Conservation (phyloP, 2,329 filamentous ascomycete genomes). For the Fusarium nelsonii region DNA sequence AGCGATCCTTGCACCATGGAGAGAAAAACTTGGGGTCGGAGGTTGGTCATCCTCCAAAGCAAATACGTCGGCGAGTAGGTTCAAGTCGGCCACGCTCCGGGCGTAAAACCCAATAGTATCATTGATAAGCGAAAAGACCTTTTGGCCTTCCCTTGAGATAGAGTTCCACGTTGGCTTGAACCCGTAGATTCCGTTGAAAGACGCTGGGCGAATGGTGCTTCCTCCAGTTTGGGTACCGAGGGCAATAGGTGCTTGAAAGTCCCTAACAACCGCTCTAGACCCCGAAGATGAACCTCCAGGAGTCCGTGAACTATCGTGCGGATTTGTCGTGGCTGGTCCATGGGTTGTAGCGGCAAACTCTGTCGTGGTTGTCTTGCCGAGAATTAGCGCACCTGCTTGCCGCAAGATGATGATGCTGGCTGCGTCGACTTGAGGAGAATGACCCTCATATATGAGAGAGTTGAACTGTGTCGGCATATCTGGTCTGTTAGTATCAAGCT, state of each 20-base stretch:
- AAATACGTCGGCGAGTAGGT: conserved; percentile 66
- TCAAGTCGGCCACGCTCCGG: conserved; percentile 66
- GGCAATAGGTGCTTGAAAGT: conserved; percentile 68
- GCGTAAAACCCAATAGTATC: conserved; percentile 70
- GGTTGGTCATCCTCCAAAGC: conserved; percentile 63
- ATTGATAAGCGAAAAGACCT: conserved; percentile 51
- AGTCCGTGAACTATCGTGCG: conserved; percentile 71
- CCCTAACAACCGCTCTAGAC: conserved; percentile 72
- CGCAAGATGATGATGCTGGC: conserved; percentile 65
- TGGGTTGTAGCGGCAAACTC: conserved; percentile 67
- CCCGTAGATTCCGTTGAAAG: conserved; percentile 66
- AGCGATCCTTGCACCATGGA: conserved; percentile 63
- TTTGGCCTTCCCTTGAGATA: conserved; percentile 24
- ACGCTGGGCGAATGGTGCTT: conserved; percentile 69
- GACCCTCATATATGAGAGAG: conserved; percentile 64
- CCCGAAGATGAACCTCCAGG: conserved; percentile 75
- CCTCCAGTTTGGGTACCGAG: conserved; percentile 74
- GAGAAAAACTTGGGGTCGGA: conserved; percentile 34
- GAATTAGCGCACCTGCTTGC: conserved; percentile 65
- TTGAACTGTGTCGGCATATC: conserved; percentile 68
- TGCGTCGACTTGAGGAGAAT: conserved; percentile 62
- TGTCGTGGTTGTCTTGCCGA: conserved; percentile 55
- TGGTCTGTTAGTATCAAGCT: not conserved
- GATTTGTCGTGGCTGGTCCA: conserved; percentile 66
- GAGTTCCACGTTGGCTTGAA: conserved; percentile 41